Evolutionary conservation across 2,329 filamentous ascomycete genomes (phyloP), one percentile per base, ranked within the genome.

Genomic region (Pseudogymnoascus sp.): DNA sequence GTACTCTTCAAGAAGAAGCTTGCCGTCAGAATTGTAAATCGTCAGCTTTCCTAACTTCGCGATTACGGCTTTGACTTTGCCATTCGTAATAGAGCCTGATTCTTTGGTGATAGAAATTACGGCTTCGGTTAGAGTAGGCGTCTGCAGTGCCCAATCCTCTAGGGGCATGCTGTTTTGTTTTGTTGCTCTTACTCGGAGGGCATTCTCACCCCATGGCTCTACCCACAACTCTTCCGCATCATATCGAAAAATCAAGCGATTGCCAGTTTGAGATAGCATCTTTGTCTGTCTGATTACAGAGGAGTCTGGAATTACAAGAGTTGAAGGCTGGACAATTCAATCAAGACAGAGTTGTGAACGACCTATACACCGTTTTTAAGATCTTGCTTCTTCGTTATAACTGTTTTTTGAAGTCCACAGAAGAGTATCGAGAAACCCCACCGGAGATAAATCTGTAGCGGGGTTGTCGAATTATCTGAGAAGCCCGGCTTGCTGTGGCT

Each of bases 1-100:
- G 67, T 80, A 84, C 65, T 85, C 82, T 63, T 84, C 81, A 0
- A 84, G 72, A 1, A 84, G 67, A 9, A 75, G 67, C 27, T 74
- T 74, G 36, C 76, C 76, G 0, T 69, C 72, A 1, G 69, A 64
- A 64, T 81, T 75, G 65, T 72, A 74, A 61, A 84, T 74, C 35
- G 73, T 78, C 37, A 84, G 68, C 67, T 83, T 83, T 35, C 81
- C 81, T 27, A 74, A 71, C 9, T 73, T 69, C 1, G 78, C 77
- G 33, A 84, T 70, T 1, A 70, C 71, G 1, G 79, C 81, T 60
- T 71, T 76, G 68, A 82, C 79, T 10, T 72, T 76, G 58, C 81
- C 81, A 64, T 82, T 81, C 45, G 70, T 71, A 62, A 82, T 75
- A 31, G 71, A 73, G n/a, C 74, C 77, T 21, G 72, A 70, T 33